These are phyloP conservation scores for Apium graveolens DNA, from an alignment of 129 eudicot genomes.

Conservation along the genomic window DNA sequence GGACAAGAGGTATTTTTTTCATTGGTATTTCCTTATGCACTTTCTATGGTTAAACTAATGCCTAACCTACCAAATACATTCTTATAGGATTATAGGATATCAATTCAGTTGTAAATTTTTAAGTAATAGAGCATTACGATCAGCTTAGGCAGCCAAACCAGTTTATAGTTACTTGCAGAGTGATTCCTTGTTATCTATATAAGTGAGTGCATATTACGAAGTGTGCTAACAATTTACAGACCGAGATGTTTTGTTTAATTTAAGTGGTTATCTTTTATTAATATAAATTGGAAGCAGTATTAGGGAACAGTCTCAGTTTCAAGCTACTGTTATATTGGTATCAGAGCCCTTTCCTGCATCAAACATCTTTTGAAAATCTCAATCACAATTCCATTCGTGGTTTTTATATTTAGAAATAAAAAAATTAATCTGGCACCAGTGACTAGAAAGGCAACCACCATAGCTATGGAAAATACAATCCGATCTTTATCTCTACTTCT, in stretches of 20 bases:
- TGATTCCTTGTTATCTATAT: neutral
- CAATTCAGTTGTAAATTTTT: neutral
- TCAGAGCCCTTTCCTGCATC: too few relatives aligned
- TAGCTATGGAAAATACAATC: too few relatives aligned
- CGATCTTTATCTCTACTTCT: too few relatives aligned
- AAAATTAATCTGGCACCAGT: too few relatives aligned
- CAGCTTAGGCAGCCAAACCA: neutral
- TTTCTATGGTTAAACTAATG: neutral
- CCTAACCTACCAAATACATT: neutral
- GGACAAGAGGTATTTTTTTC: conserved; percentile 55
- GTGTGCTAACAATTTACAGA: neutral
- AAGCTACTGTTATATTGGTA: too few relatives aligned
- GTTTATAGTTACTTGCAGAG: neutral
- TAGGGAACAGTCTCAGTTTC: neutral
- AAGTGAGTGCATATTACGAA: neutral
- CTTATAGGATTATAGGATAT: neutral
- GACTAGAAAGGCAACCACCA: too few relatives aligned
- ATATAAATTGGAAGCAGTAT: neutral
- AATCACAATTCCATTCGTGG: too few relatives aligned
- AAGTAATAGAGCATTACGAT: neutral
- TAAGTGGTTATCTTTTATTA: neutral
- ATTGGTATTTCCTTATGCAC: neutral
- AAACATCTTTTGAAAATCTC: too few relatives aligned
- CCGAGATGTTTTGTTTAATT: neutral
- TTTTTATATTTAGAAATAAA: too few relatives aligned